Base-by-base conservation (phyloP, 1,284 basidiomycete genomes). In the Spongispora temasekensis region DNA sequence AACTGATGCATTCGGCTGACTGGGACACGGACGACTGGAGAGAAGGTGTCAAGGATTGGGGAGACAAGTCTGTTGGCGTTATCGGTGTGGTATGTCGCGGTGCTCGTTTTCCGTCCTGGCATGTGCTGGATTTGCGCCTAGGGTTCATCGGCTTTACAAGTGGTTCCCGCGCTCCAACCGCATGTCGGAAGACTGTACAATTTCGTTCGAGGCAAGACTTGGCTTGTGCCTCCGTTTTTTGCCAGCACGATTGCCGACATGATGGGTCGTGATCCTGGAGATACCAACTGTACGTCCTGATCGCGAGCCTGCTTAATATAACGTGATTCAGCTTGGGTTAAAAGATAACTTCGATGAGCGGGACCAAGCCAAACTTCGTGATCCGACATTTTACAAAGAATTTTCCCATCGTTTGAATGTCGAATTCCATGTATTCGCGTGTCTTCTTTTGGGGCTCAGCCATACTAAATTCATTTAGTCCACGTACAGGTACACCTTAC, bases 101-200 rank as follows among this genome's bases (percentile, higher is more conserved):
- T 34, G 32, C 31, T 46, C 27, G 3, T 25, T 15, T 7, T 40
- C 31, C 3, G 21, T 9, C 25, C 42, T 7, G 13, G 42, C 19
- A 21, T 6, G 25, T 17, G 21, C 13, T 13, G 10, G 44, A 2
- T 21, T 30, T n/a, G 25, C 21, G n/a, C 58, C 10, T 56, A 86
- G 85, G 86, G 87, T 2, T 87, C 86, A 1, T 85, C 84, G n/a
- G 85, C 83, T 2, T 79, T 89, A 27, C 88, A 89, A 66, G 81
- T 88, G 15, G 82, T 88, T 0, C 79, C 87, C 0, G 79, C 84
- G 2, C 71, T 89, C 12, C 85, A 87, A 64, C 79, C 82, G 2
- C 78, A 77, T 59, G 85, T 86, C 6, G 71, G 74, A 55, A 77
- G 79, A 59, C 60, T 89, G 28, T 73, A 76, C 42, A 86, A 87